phyloP scores from a whole-genome alignment of 345 rosid species.

The Angophora floribunda region DNA sequence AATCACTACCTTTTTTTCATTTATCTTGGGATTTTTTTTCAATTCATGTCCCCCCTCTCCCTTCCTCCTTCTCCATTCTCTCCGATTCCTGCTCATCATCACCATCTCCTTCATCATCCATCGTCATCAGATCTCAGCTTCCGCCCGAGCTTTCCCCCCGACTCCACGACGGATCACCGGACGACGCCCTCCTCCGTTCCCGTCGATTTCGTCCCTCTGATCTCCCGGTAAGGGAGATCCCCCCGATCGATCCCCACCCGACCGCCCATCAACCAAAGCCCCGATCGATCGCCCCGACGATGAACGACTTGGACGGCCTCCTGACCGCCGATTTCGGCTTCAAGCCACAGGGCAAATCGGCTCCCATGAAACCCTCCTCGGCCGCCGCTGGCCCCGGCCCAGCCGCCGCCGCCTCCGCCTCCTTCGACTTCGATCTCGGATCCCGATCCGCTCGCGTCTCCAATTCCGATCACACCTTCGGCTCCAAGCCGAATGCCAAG shows the following conservation, averaged over 20 bases:
- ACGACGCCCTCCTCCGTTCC: background rate
- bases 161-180: background rate
- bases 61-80: background rate
- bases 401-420: background rate
- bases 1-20: background rate
- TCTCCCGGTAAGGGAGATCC: background rate
- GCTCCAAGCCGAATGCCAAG: background rate
- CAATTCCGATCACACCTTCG: constrained; percentile 10
- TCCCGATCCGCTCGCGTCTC: constrained; percentile 2
- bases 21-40: background rate
- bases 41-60: background rate
- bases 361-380: constrained; percentile 32
- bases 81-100: background rate
- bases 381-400: background rate
- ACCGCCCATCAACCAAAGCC: background rate
- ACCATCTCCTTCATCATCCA: background rate
- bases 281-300: background rate
- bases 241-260: background rate
- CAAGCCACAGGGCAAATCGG: constrained; percentile 40
- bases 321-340: constrained; percentile 26
- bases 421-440: constrained; percentile 11
- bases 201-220: background rate
- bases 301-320: constrained; percentile 38
- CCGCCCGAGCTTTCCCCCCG: background rate
- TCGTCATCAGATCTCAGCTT: background rate